Evolutionary conservation across 2,329 filamentous ascomycete species (phyloP).

Genomic region (Clonostachys solani): DNA sequence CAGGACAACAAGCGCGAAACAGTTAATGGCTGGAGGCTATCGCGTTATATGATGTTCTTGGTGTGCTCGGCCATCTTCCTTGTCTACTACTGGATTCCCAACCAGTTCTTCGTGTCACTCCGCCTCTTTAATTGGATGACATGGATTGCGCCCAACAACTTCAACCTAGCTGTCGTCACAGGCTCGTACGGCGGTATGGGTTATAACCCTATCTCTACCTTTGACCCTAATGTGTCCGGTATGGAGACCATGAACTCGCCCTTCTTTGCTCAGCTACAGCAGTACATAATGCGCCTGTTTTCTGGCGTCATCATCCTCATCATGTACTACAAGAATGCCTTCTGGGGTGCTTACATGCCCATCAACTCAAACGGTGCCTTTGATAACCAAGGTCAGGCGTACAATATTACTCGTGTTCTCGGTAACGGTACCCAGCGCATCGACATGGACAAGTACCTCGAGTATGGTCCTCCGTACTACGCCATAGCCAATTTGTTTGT

Average conservation of each 20-base stretch:
- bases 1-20: slow-evolving; percentile 25
- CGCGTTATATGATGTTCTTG: slow-evolving; percentile 38
- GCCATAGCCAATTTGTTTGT: slow-evolving; percentile 20
- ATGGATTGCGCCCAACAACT: slow-evolving; percentile 41
- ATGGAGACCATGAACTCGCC: slow-evolving; percentile 24
- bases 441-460: slow-evolving; percentile 25
- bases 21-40: slow-evolving; percentile 37
- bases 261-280: slow-evolving; percentile 32
- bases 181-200: slow-evolving; percentile 33
- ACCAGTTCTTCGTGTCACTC: slow-evolving; percentile 37
- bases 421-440: slow-evolving; percentile 18
- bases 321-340: slow-evolving; percentile 38
- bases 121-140: slow-evolving; percentile 44
- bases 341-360: slow-evolving; percentile 38
- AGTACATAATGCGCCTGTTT: slow-evolving; percentile 23
- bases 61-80: slow-evolving; percentile 28
- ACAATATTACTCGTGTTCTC: slow-evolving; percentile 39
- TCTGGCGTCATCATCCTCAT: slow-evolving; percentile 32
- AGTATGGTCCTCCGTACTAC: slow-evolving; percentile 26
- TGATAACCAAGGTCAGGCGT: slow-evolving; percentile 33
- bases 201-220: slow-evolving; percentile 44
- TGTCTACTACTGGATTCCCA: slow-evolving; percentile 43
- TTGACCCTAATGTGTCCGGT: slow-evolving; percentile 39
- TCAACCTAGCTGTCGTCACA: slow-evolving; percentile 36
- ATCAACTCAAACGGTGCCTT: slow-evolving; percentile 42